phyloP scores from a whole-genome alignment of 768 basidiomycete genomes.

The Termitomyces sp. region DNA sequence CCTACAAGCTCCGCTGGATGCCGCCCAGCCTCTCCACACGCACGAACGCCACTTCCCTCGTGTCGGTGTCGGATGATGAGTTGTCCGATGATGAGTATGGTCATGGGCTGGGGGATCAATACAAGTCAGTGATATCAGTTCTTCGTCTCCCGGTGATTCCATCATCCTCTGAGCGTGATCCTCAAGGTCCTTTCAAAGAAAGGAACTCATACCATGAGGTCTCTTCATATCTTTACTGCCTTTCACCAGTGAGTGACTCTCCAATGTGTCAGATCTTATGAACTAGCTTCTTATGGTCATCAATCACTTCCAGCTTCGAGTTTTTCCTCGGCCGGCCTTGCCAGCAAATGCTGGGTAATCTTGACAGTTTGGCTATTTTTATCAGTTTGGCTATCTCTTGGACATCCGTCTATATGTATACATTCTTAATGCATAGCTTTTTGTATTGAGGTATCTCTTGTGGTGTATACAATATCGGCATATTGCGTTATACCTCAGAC shows the following conservation, averaged over 20 bases:
- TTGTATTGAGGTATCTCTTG: not conserved
- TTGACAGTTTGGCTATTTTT: too few species aligned
- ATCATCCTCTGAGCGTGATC: slow-evolving; percentile 12
- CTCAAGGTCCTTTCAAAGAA: slow-evolving; percentile 21
- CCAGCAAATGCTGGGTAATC: not conserved
- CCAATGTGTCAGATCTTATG: not conserved
- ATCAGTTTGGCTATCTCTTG: not conserved
- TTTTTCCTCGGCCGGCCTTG: slow-evolving; percentile 9
- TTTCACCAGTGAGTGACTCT: slow-evolving; percentile 21
- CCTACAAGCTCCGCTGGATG: slow-evolving; percentile 35
- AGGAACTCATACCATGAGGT: slow-evolving; percentile 24
- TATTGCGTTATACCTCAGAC: not conserved
- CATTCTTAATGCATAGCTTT: not conserved
- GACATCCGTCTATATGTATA: not conserved
- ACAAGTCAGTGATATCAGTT: slow-evolving; percentile 17
- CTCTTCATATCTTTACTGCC: slow-evolving; percentile 24
- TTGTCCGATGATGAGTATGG: slow-evolving; percentile 16
- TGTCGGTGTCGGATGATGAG: slow-evolving; percentile 20
- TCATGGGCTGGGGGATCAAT: slow-evolving; percentile 7
- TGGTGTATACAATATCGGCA: not conserved
- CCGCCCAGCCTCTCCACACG: slow-evolving; percentile 29
- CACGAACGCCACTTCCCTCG: slow-evolving; percentile 19
- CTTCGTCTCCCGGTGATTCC: slow-evolving; percentile 22
- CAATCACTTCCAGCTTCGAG: slow-evolving; percentile 7
- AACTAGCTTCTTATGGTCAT: not conserved